Evolutionary conservation across 2,329 filamentous ascomycete species (phyloP), one percentile per base, ranked within the genome.

Genomic region (Hypoxylon sp.): DNA sequence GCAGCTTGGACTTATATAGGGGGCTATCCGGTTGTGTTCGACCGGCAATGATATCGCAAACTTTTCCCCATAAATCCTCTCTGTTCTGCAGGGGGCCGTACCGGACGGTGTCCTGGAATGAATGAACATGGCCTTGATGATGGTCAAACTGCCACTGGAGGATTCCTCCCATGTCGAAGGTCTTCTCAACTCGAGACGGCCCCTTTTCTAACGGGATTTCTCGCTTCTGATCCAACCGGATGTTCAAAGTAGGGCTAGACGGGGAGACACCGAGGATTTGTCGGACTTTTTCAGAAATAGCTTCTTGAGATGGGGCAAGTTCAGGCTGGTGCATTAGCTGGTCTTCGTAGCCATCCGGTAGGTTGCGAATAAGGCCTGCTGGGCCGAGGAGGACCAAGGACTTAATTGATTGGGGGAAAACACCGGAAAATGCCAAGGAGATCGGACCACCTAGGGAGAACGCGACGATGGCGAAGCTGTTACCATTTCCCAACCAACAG

Each of bases 81-180:
- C 31, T 58, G 5, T 70, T 66, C 37, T 44, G 64, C 5, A 70
- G 37, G 59, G 69, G 70, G 24, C 72, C 72, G 50, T 66, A 74
- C 53, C 65, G 68, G 8, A 71, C 48, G 10, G 73, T 74, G 53
- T 74, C 69, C 59, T 71, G 71, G 62, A 74, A 74, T 19, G 73
- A 71, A 62, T 70, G 66, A 31, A 73, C 22, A 22, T 74, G 71
- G 29, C 73, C 73, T 54, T 65, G 55, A 50, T 74, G 70, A 39
- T 74, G 53, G 51, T 74, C 71, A 52, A 74, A 74, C 50, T 74
- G 73, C 71, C 71, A 74, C 62, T 74, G 71, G 35, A 74, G 29
- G 26, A 74, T 55, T 10, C 26, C 61, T 31, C 46, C 67, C 68
- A 72, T 71, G 57, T 74, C 73, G 17, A 74, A 74, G 52, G 6